Evolutionary conservation across 768 basidiomycete genomes (phyloP), one percentile per base, ranked within the genome.

Genomic region (Amanita pseudoporphyria): DNA sequence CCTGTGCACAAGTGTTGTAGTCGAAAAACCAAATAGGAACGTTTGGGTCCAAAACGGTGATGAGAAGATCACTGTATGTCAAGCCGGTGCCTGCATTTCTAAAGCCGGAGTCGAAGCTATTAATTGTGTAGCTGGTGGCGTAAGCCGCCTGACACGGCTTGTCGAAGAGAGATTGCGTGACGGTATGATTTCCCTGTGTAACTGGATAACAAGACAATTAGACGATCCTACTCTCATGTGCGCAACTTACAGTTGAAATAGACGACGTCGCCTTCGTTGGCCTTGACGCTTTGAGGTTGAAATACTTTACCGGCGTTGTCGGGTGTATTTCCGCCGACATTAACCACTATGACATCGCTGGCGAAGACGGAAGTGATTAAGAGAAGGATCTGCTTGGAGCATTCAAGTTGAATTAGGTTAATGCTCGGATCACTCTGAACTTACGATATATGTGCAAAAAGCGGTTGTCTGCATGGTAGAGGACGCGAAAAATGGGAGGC

Each of bases 1-100:
- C 81, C 45, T 67, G 53, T 2, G 66, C 70, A 60, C 81, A 83
- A 6, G 72, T 73, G 53, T 70, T 71, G 52, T 55, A 58, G 64
- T 83, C 81, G 60, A 65, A 83, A 61, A 78, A 82, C 79, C 79
- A 83, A 42, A 79, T 66, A 16, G 80, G 74, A 9, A 53, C 56
- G 49, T 67, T 69, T 51, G 72, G 65, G 47, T 74, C 62, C 9
- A 58, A 49, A 38, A 83, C 70, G 16, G 72, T 64, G 35, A 80
- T 66, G 21, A 59, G 30, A 33, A 78, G 67, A 43, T 66, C 68
- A 22, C 77, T 77, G 47, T 71, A 57, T 16, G 70, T 64, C 7
- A 71, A 69, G 42, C 67, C 71, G 56, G 79, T 76, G 36, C 62
- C 67, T 3, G 75, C 70, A 55, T 71, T 54, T 46, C 77, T 74